These are phyloP conservation scores for Aspergillus carbonarius DNA, from an alignment of 2,329 filamentous ascomycete genomes.

Conservation along the genomic window DNA sequence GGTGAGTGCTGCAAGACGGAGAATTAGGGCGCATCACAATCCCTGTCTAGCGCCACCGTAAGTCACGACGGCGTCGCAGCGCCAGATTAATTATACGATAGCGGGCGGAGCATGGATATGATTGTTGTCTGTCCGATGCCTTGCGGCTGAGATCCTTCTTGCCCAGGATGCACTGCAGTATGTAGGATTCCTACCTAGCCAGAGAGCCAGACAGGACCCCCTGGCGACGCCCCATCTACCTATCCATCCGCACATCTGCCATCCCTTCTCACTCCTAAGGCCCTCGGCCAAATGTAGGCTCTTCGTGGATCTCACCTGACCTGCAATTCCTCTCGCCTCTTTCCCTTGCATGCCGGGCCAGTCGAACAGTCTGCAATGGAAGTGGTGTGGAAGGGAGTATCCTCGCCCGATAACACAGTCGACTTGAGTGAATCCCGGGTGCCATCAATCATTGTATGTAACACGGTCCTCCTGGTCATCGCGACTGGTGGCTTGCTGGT, in stretches of 20 bases:
- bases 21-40: background rate
- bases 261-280: background rate
- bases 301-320: background rate
- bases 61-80: background rate
- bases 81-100: background rate
- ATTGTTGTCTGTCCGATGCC: background rate
- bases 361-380: background rate
- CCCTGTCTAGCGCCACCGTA: background rate
- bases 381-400: background rate
- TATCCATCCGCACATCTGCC: background rate
- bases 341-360: background rate
- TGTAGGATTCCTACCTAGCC: too few relatives aligned
- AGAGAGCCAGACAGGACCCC: background rate
- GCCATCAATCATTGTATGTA: conserved; percentile 1
- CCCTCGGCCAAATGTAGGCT: background rate
- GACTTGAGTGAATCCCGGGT: background rate
- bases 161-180: background rate
- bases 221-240: background rate
- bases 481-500: background rate
- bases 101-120: background rate
- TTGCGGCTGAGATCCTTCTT: background rate
- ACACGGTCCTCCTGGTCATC: background rate
- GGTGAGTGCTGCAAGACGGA: too few relatives aligned
- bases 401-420: background rate
- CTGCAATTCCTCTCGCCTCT: background rate